Base-by-base conservation (phyloP, 1,284 basidiomycete genomes). In the Ustilago trichophora region DNA sequence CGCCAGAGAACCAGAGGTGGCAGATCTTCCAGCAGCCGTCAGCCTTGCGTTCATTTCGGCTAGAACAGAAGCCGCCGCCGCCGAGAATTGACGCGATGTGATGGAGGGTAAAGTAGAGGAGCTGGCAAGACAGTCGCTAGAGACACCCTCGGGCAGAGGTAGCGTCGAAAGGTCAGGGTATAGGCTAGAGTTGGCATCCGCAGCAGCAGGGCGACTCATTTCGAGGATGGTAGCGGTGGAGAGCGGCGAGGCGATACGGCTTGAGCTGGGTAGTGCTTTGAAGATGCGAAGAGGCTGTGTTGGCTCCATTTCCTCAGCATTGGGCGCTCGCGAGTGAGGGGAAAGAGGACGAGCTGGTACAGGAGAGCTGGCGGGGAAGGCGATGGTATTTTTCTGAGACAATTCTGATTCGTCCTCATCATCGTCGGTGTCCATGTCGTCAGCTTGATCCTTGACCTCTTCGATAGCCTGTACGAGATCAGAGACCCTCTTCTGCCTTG, bases 31-130 rank as follows among this genome's bases (percentile, higher is more conserved):
- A 16, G 65, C 57, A 18, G 70, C 68, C 10, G 53, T 46, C 8
- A 73, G 49, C 15, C 73, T 59, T 19, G 68, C 68, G 16, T 75
- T 73, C 63, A 75, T 72, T 33, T 75, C 73, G 4, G 69, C 72
- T 11, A 70, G 53, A 6, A 75, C 58, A 15, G 72, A 59, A 6
- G 63, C 65, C 13, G 66, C 59, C 10, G 73, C 72, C 0, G 64
- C 65, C 13, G 54, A 56, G 33, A 71, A 72, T 24, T 70, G 67
- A 0, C 56, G 62, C 3, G 57, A 63, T 3, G 66, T 54, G 55
- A 69, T 56, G 29, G 66, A 64, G 1, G 66, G 66, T 8, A 69
- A 48, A 1, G 66, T 63, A 3, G 59, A 63, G n/a, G 66, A 58
- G 46, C 55, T 54, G 29, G 46, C 38, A 10, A 63, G 40, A n/a